These are phyloP conservation scores for Solanum sitiens DNA, from an alignment of 257 asterid species.

Conservation along the genomic window DNA sequence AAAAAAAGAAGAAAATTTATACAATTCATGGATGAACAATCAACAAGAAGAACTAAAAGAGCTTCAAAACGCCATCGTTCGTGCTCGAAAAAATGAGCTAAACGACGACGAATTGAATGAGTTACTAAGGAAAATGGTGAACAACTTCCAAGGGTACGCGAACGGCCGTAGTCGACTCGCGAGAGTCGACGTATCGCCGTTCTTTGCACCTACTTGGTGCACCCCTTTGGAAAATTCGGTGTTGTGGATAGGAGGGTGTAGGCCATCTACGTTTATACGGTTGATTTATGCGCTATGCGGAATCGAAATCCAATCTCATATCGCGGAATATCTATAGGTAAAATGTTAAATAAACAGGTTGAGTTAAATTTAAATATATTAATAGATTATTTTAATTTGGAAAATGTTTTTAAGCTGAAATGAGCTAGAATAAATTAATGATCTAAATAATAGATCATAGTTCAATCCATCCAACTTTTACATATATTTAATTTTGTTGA, in stretches of 20 bases:
- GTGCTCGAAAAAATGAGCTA: background rate
- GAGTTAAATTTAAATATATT: background rate
- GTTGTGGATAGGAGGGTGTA: constrained; percentile 34
- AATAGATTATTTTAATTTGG: fast-evolving
- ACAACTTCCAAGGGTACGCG: constrained; percentile 10
- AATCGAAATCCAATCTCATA: background rate
- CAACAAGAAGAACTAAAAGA: background rate
- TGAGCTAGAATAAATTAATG: no score
- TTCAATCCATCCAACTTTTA: background rate
- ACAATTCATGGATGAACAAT: background rate
- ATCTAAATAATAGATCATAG: background rate
- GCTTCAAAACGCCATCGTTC: background rate
- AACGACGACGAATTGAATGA: background rate
- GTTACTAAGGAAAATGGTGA: constrained; percentile 1
- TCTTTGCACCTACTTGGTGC: constrained; percentile 28
- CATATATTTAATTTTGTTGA: background rate
- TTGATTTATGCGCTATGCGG: constrained; percentile 15
- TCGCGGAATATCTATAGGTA: background rate
- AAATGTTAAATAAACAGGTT: background rate
- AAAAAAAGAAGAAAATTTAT: background rate
- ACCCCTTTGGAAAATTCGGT: constrained; percentile 20
- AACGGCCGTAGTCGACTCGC: constrained; percentile 3
- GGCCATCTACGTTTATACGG: constrained; percentile 26
- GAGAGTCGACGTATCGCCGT: background rate
- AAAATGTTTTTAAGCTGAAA: background rate